These are phyloP conservation scores for Cladochytrium replicatum DNA, from an alignment of 192 early-diverging fungal species.

Conservation along the genomic window DNA sequence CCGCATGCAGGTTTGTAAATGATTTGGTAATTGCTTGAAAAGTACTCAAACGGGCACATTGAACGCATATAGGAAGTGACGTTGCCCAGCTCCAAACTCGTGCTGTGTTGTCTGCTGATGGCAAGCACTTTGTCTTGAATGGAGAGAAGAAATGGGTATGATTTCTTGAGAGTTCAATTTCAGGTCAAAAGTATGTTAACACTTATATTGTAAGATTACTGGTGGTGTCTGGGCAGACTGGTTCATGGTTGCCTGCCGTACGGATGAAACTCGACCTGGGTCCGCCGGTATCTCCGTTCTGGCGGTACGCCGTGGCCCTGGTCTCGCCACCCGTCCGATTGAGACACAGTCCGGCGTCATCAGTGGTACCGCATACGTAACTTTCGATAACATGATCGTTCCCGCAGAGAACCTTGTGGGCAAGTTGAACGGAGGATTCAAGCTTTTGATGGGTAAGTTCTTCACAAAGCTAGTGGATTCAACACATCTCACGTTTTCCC, in stretches of 20 bases:
- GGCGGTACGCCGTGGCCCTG: constrained; percentile 46
- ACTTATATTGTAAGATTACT: too few relatives aligned
- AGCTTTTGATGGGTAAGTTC: constrained; percentile 30
- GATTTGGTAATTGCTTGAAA: too few relatives aligned
- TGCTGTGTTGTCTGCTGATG: constrained; percentile 40
- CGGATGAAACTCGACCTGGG: constrained; percentile 56
- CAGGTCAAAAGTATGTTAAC: constrained; percentile 23
- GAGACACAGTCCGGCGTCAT: too few relatives aligned
- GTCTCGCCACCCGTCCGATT: too few relatives aligned
- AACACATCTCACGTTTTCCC: constrained; percentile 10
- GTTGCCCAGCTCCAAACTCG: too few relatives aligned
- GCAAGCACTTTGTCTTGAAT: constrained; percentile 52
- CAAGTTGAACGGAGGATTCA: constrained; percentile 66
- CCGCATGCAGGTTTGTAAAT: constrained; percentile 36
- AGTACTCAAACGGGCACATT: too few relatives aligned
- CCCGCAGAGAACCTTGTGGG: constrained; percentile 64
- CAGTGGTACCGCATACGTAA: constrained; percentile 37
- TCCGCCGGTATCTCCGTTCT: constrained; percentile 61
- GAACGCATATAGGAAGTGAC: too few relatives aligned
- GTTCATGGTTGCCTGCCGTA: constrained; percentile 64
- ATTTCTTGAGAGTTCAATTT: constrained; percentile 6
- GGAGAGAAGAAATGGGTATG: constrained; percentile 62
- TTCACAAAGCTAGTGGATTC: too few relatives aligned
- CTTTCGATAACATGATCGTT: constrained; percentile 68
- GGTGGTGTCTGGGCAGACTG: constrained; percentile 68